A percentile compares a stretch with the other conserved stretches of the same genome.
These are phyloP conservation scores for Diaporthe aspalathi DNA, from an alignment of 2,329 filamentous ascomycete genomes.

Conservation along the genomic window DNA sequence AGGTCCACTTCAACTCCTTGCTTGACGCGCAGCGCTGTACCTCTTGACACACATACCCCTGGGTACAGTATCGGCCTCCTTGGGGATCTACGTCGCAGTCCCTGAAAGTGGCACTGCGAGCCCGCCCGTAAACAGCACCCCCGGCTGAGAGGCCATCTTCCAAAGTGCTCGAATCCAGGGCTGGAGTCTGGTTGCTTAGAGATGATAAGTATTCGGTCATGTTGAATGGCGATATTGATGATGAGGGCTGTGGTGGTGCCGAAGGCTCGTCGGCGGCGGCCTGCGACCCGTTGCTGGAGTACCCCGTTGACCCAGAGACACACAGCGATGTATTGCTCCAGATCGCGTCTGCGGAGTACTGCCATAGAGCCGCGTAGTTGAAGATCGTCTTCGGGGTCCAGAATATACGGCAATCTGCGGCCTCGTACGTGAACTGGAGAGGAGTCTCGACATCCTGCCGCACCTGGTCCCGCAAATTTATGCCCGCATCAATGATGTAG, in stretches of 20 bases:
- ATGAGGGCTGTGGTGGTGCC: neutral
- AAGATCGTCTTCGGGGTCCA: slow-evolving; percentile 65
- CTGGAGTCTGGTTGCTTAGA: neutral
- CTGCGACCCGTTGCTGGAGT: neutral
- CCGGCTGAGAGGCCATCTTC: neutral
- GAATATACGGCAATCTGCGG: slow-evolving; percentile 70
- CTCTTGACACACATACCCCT: neutral
- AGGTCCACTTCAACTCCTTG: neutral
- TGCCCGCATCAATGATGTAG: slow-evolving; percentile 37
- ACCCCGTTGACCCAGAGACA: neutral
- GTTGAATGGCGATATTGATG: neutral
- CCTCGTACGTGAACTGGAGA: slow-evolving; percentile 70
- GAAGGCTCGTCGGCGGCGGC: neutral
- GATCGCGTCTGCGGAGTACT: slow-evolving; percentile 34
- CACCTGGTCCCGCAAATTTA: slow-evolving; percentile 46
- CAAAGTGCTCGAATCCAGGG: neutral
- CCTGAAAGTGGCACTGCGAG: neutral
- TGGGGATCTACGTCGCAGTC: neutral
- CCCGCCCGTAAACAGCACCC: neutral
- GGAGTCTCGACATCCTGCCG: slow-evolving; percentile 49
- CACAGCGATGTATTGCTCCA: slow-evolving; percentile 18
- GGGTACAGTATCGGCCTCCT: neutral
- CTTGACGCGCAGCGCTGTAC: neutral
- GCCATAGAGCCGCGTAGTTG: slow-evolving; percentile 65
- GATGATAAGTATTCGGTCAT: neutral